These are phyloP conservation scores for Podila clonocystis DNA, from an alignment of 192 early-diverging fungal species.

Conservation along the genomic window DNA sequence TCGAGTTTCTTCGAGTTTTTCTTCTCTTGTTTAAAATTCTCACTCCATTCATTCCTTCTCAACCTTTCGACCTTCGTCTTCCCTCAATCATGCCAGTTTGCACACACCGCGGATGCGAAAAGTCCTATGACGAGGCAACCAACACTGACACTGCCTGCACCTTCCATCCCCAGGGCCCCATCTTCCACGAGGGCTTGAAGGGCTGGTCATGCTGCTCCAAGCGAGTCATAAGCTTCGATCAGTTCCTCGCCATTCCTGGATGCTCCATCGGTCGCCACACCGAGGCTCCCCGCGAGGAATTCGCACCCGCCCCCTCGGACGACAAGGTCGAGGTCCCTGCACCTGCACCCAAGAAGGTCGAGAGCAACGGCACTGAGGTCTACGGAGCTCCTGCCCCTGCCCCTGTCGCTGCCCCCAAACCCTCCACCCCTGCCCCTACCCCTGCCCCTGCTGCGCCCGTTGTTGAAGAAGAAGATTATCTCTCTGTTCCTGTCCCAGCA, in stretches of 20 bases:
- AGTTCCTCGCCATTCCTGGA: conserved; percentile 90
- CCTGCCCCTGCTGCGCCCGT: conserved; percentile 52
- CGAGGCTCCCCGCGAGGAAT: conserved; percentile 31
- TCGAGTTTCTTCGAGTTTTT: too few relatives aligned
- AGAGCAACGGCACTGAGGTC: conserved; percentile 46
- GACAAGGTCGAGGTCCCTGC: conserved; percentile 37
- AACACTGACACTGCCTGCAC: conserved; percentile 86
- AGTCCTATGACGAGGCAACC: conserved; percentile 77
- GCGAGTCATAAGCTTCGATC: conserved; percentile 90
- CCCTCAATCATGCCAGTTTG: conserved; percentile 64
- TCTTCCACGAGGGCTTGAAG: conserved; percentile 97
- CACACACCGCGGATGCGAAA: conserved; percentile 87
- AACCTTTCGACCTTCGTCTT: background rate
- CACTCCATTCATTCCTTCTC: background rate
- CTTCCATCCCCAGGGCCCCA: conserved; percentile 88
- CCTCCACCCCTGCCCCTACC: conserved; percentile 32
- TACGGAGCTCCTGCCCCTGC: conserved; percentile 41
- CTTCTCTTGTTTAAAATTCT: background rate
- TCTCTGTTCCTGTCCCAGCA: conserved; percentile 69
- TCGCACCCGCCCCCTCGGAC: conserved; percentile 25
- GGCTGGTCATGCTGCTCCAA: conserved; percentile 97
- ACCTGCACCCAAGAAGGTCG: background rate
- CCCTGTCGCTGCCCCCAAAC: conserved; percentile 26
- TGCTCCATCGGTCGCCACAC: conserved; percentile 84
- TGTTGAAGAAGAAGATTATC: conserved; percentile 82